phyloP scores from a whole-genome alignment of 371 early-diverging fungal genomes.

The Rhizomucor miehei region DNA sequence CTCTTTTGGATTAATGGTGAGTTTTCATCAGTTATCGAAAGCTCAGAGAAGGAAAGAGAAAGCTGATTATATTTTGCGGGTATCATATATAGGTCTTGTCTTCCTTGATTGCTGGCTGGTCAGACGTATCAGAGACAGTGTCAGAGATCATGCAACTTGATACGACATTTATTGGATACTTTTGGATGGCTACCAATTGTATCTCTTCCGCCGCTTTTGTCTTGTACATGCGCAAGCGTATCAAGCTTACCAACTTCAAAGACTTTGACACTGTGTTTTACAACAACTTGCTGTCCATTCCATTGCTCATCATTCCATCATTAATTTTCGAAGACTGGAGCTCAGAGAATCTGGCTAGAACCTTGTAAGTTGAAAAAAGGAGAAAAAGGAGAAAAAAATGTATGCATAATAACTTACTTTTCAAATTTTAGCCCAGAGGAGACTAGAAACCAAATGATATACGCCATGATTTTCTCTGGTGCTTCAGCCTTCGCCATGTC shows the following conservation, averaged over 20 bases:
- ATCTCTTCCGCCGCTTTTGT: slow-evolving; percentile 89
- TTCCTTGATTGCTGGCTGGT: slow-evolving; percentile 89
- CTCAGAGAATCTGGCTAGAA: slow-evolving; percentile 41
- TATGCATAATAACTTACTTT: no score
- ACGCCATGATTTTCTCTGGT: slow-evolving; percentile 82
- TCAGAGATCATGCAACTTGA: slow-evolving; percentile 20
- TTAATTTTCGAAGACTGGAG: slow-evolving; percentile 78
- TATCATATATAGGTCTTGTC: slow-evolving; percentile 62
- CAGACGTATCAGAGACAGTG: slow-evolving; percentile 62
- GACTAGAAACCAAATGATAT: slow-evolving; percentile 49
- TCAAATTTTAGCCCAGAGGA: slow-evolving; percentile 41
- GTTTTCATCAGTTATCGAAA: not conserved
- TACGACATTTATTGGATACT: slow-evolving; percentile 67
- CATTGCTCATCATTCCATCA: slow-evolving; percentile 77
- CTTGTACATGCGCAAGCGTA: slow-evolving; percentile 85
- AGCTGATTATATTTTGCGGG: not conserved
- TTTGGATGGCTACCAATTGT: slow-evolving; percentile 89
- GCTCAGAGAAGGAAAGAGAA: not conserved
- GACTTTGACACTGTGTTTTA: slow-evolving; percentile 97
- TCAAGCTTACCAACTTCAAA: slow-evolving; percentile 82
- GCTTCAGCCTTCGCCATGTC: slow-evolving; percentile 91
- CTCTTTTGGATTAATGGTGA: slow-evolving; percentile 89
- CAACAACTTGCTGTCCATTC: slow-evolving; percentile 91
- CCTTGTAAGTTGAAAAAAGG: slow-evolving; percentile 54
- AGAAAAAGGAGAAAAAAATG: not conserved